Percentiles rank a stretch among this genome's conserved stretches.
These are phyloP conservation scores for Podila verticillata DNA, from an alignment of 192 early-diverging fungal species.

Conservation along the genomic window DNA sequence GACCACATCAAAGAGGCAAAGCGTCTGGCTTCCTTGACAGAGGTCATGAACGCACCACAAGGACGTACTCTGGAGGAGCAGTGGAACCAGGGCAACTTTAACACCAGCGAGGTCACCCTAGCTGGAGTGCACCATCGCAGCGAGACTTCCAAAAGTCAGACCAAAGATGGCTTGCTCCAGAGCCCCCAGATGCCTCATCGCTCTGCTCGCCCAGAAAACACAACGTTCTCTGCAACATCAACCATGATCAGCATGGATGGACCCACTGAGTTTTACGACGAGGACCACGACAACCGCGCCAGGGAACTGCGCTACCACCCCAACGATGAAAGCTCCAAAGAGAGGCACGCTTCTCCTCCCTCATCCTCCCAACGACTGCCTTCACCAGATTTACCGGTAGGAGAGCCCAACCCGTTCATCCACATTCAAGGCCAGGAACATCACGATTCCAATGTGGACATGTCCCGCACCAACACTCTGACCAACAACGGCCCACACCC, in stretches of 20 bases:
- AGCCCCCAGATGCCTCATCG: no score
- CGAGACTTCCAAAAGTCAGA: no score
- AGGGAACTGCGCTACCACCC: neutral
- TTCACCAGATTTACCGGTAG: neutral
- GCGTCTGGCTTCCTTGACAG: slow-evolving; percentile 13
- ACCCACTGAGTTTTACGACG: slow-evolving; percentile 19
- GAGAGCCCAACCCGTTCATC: slow-evolving; percentile 10
- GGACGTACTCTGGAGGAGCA: no score
- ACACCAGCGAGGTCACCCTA: neutral
- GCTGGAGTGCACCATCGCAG: neutral
- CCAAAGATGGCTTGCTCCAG: no score
- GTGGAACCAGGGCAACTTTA: neutral
- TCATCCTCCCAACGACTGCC: neutral
- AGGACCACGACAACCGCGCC: neutral
- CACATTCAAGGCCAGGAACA: neutral
- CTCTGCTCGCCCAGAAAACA: no score
- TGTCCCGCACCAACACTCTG: neutral
- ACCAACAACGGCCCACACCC: neutral
- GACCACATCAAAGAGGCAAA: slow-evolving; percentile 48
- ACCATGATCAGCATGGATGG: slow-evolving; percentile 43
- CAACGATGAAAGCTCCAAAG: neutral
- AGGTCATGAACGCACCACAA: slow-evolving; percentile 1
- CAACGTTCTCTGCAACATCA: slow-evolving; percentile 30
- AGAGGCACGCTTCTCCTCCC: neutral
- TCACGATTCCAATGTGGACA: neutral